These are phyloP conservation scores for Phytophthora macrochlamydospora DNA, from an alignment of 352 stramenopile genomes.

Conservation along the genomic window DNA sequence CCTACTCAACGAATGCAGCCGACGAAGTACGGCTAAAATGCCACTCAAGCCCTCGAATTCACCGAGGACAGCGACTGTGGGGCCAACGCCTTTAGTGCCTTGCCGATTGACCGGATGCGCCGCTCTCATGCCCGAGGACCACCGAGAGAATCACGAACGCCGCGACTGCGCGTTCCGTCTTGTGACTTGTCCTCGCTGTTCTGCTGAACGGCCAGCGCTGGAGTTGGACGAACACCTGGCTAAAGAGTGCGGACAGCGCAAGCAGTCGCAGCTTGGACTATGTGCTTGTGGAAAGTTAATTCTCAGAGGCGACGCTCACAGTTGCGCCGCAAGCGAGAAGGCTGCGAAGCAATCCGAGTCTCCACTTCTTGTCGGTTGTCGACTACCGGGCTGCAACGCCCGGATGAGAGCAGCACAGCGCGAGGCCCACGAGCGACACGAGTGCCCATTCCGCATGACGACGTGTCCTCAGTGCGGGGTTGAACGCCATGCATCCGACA, in stretches of 20 bases:
- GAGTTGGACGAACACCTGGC: conserved; percentile 47
- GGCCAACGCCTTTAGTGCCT: conserved; percentile 19
- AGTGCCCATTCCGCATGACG: conserved; percentile 43
- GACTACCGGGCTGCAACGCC: conserved; percentile 23
- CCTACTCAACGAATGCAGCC: conserved; percentile 56
- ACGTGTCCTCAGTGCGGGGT: conserved; percentile 49
- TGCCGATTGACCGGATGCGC: conserved; percentile 50
- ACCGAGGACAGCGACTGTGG: neutral
- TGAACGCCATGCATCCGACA: conserved; percentile 43
- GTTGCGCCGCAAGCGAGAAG: conserved; percentile 4
- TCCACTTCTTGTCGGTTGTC: conserved; percentile 20
- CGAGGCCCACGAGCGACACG: conserved; percentile 62
- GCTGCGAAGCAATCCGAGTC: neutral
- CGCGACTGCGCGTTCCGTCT: conserved; percentile 20
- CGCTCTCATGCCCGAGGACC: conserved; percentile 29
- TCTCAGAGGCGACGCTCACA: conserved; percentile 15
- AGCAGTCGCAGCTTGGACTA: conserved; percentile 13
- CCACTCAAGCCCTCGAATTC: neutral
- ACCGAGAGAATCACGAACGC: conserved; percentile 41
- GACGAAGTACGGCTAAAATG: conserved; percentile 10
- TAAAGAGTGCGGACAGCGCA: conserved; percentile 36
- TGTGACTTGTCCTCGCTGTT: conserved; percentile 16
- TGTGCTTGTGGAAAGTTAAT: conserved; percentile 28
- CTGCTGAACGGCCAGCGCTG: conserved; percentile 10
- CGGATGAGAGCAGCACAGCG: conserved; percentile 45